Percentiles rank a stretch among this genome's conserved stretches.
These are phyloP conservation scores for Fusarium burgessii DNA, from an alignment of 2,329 filamentous ascomycete species.

Conservation along the genomic window DNA sequence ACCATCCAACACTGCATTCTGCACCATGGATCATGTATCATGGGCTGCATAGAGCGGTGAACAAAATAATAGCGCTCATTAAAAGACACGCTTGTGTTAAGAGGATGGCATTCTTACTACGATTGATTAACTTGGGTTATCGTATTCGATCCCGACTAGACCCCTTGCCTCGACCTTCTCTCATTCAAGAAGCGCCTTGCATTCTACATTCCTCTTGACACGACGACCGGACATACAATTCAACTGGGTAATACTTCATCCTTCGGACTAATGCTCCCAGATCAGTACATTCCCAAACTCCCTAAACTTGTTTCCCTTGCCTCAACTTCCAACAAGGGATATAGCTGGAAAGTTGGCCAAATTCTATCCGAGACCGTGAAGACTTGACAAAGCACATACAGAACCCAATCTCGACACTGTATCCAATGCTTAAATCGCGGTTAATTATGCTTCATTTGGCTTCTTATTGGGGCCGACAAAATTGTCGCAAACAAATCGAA, in stretches of 20 bases:
- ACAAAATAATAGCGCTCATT: background rate
- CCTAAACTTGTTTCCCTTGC: conserved; percentile 1
- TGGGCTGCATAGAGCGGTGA: conserved; percentile 21
- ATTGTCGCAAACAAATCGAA: conserved; percentile 19
- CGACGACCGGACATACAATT: background rate
- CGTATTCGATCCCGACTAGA: background rate
- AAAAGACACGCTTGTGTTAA: background rate
- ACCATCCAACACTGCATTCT: conserved; percentile 1
- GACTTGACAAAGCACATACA: background rate
- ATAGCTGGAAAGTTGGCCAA: background rate
- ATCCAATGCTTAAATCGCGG: background rate
- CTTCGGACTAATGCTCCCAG: background rate
- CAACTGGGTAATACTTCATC: background rate
- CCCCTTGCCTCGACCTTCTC: conserved; percentile 5
- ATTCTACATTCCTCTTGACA: conserved; percentile 28
- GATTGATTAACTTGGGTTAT: background rate
- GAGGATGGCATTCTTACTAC: background rate
- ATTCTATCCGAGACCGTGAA: background rate
- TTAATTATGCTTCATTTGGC: conserved; percentile 24
- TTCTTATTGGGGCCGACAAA: conserved; percentile 19
- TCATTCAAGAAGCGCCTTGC: conserved; percentile 13
- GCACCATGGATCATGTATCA: background rate
- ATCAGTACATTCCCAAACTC: background rate
- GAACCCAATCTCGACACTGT: background rate
- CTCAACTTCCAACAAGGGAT: conserved; percentile 3